A percentile compares a stretch with the other conserved stretches of the same genome.
These are phyloP conservation scores for Phellopilus nigrolimitatus DNA, from an alignment of 1,284 basidiomycete genomes.

Conservation along the genomic window DNA sequence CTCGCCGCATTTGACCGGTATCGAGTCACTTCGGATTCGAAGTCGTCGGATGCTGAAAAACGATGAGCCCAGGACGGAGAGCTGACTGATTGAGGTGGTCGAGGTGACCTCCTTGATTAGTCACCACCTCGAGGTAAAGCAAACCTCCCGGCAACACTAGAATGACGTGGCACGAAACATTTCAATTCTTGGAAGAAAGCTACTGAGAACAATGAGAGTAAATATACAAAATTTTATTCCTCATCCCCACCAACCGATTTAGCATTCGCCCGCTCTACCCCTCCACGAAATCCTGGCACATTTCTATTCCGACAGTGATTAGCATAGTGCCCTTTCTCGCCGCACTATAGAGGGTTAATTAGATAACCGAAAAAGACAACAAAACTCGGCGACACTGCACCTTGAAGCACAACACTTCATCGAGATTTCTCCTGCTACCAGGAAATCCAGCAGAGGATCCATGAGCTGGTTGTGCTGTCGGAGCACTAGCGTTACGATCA, in stretches of 20 bases:
- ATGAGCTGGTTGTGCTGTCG: constrained; percentile 26
- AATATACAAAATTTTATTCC: constrained; percentile 2
- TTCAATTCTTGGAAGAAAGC: too few relatives aligned
- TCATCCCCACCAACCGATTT: constrained; percentile 15
- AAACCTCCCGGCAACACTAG: too few relatives aligned
- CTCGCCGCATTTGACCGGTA: too few relatives aligned
- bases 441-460: constrained; percentile 26
- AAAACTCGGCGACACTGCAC: constrained; percentile 36
- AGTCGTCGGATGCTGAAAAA: too few relatives aligned
- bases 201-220: neutral
- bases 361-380: constrained; percentile 16
- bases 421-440: constrained; percentile 66
- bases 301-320: constrained; percentile 87
- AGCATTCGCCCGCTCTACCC: constrained; percentile 43
- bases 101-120: too few relatives aligned
- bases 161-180: too few relatives aligned
- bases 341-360: constrained; percentile 48
- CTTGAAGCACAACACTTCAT: constrained; percentile 89
- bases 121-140: neutral
- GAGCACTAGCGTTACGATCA: constrained; percentile 40
- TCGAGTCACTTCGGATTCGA: too few relatives aligned
- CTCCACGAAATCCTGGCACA: constrained; percentile 76
- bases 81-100: too few relatives aligned
- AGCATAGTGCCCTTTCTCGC: constrained; percentile 91
- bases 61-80: too few relatives aligned